Conservation (phyloP, 305 asterid genomes). For the Fraxinus paxiana region DNA sequence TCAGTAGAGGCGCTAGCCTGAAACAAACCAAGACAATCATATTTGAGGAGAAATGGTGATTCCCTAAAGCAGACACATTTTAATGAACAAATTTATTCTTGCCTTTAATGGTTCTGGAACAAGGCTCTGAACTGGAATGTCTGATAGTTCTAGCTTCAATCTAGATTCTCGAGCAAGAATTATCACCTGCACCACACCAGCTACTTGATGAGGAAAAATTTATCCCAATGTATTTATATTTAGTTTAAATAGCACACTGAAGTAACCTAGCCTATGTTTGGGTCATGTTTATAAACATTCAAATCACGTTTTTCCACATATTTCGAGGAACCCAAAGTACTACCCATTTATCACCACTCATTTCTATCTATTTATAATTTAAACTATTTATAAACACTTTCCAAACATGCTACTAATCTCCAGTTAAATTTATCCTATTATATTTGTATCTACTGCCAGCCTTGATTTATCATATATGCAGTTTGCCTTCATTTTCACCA, state of each 20-base stretch:
- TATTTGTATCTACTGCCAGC: not conserved
- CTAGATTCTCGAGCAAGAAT: constrained; percentile 95
- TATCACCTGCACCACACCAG: constrained; percentile 63
- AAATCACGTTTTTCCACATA: not conserved
- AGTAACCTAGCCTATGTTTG: not conserved
- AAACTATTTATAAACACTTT: not conserved
- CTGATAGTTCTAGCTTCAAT: constrained; percentile 73
- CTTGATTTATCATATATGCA: not conserved
- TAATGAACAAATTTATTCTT: constrained; percentile 18
- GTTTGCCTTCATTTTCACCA: not conserved
- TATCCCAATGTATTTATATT: constrained; percentile 6
- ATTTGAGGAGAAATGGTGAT: constrained; percentile 22
- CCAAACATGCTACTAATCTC: not conserved
- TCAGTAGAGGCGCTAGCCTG: constrained; percentile 71
- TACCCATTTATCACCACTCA: not conserved
- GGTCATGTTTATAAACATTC: not conserved
- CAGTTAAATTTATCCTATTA: not conserved
- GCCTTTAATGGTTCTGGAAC: constrained; percentile 85
- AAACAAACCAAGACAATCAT: constrained; percentile 26
- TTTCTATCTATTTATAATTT: not conserved
- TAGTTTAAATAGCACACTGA: not conserved
- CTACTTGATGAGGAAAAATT: constrained; percentile 3
- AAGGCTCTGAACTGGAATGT: constrained; percentile 75
- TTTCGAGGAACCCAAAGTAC: not conserved
- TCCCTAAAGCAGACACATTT: constrained; percentile 10